Evolutionary conservation across 2,329 filamentous ascomycete species (phyloP).

Genomic region (Dactylonectria estremocensis): DNA sequence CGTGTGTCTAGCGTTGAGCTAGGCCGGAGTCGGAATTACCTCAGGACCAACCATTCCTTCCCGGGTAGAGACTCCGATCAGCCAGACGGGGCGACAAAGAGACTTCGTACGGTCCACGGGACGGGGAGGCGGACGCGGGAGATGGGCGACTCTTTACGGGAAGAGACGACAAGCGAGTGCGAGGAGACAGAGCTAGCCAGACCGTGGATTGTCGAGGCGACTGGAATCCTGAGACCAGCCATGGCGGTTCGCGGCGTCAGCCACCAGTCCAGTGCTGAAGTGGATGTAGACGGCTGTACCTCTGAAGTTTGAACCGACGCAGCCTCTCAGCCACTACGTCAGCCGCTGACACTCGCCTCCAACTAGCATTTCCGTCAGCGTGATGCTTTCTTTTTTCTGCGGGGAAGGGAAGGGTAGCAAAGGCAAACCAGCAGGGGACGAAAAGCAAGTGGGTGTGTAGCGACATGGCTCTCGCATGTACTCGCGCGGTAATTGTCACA

Average conservation of each 20-base stretch:
- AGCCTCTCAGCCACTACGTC: conserved; percentile 23
- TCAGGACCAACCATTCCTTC: conserved; percentile 27
- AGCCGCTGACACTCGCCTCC: conserved; percentile 16
- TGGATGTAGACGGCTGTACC: too few relatives aligned
- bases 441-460: conserved; percentile 11
- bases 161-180: conserved; percentile 8
- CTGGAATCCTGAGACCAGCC: background rate
- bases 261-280: background rate
- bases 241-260: background rate
- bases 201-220: background rate
- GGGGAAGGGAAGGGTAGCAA: conserved; percentile 19
- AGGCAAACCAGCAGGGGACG: conserved; percentile 3
- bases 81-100: conserved; percentile 25
- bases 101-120: conserved; percentile 13
- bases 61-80: conserved; percentile 27
- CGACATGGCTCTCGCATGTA: background rate
- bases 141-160: conserved; percentile 17
- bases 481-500: background rate
- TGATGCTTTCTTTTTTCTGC: conserved; percentile 9
- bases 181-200: background rate
- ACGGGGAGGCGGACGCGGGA: conserved; percentile 27
- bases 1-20: conserved; percentile 37
- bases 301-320: background rate
- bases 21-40: conserved; percentile 22
- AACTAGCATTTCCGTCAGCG: conserved; percentile 23